A percentile compares a stretch with the other conserved stretches of the same genome.
phyloP scores from a whole-genome alignment of 169 alveolate species.

The Theileria orientalis region DNA sequence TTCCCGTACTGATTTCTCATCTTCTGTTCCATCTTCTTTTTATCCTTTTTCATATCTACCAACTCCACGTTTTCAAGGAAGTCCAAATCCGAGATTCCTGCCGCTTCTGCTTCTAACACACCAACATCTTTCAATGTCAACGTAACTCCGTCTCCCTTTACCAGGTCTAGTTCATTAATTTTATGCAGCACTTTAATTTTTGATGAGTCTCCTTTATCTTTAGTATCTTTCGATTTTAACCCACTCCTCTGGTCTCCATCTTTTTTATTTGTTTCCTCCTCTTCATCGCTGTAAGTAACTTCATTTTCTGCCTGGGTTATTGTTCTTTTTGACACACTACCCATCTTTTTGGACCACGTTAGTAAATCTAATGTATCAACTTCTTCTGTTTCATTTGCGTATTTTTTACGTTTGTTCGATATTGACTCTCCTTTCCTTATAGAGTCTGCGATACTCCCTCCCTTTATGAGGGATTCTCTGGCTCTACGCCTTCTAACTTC shows the following conservation, averaged over 20 bases:
- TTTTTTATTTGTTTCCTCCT: slow-evolving; percentile 16
- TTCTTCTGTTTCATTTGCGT: slow-evolving; percentile 9
- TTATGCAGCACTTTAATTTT: slow-evolving; percentile 60
- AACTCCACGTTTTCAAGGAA: slow-evolving; percentile 53
- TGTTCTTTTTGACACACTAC: neutral
- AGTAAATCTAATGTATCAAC: slow-evolving; percentile 27
- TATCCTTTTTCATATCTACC: slow-evolving; percentile 27
- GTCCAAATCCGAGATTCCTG: slow-evolving; percentile 60
- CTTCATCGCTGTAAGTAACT: slow-evolving; percentile 61
- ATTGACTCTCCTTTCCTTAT: slow-evolving; percentile 27
- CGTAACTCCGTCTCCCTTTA: slow-evolving; percentile 44
- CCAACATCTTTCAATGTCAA: slow-evolving; percentile 59
- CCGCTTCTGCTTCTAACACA: slow-evolving; percentile 60
- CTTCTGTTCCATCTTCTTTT: slow-evolving; percentile 1
- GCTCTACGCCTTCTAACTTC: slow-evolving; percentile 14
- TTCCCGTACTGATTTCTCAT: slow-evolving; percentile 9
- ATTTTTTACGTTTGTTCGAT: neutral
- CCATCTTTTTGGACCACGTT: slow-evolving; percentile 61
- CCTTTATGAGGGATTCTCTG: slow-evolving; percentile 42
- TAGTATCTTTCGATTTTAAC: neutral
- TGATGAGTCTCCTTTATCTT: slow-evolving; percentile 16
- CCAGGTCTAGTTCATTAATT: slow-evolving; percentile 43
- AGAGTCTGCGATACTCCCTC: slow-evolving; percentile 50
- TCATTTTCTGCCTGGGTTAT: slow-evolving; percentile 19
- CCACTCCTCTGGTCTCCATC: neutral